These are phyloP conservation scores for Ustilago crameri DNA, from an alignment of 1,284 basidiomycete genomes.

Conservation along the genomic window DNA sequence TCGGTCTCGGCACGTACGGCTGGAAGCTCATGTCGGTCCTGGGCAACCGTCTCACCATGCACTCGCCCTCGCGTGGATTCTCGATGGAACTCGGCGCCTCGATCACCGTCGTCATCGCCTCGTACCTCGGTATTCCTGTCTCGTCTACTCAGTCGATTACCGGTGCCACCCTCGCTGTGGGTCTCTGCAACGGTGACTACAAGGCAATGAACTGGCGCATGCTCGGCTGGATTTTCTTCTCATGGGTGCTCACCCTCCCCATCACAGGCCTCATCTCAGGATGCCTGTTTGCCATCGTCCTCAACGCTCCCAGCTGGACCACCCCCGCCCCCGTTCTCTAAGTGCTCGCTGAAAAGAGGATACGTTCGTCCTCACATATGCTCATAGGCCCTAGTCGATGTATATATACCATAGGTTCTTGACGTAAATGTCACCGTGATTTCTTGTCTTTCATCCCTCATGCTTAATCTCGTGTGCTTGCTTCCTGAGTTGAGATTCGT, in stretches of 20 bases:
- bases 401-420: constrained; percentile 2
- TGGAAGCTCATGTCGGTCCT: constrained; percentile 49
- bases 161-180: constrained; percentile 45
- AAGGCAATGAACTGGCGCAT: constrained; percentile 43
- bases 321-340: constrained; percentile 33
- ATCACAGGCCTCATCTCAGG: constrained; percentile 47
- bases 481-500: too few species aligned
- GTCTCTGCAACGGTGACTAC: constrained; percentile 33
- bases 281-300: constrained; percentile 31
- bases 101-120: constrained; percentile 41
- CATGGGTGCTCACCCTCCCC: constrained; percentile 51
- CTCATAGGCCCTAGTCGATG: too few species aligned
- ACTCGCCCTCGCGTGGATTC: constrained; percentile 50
- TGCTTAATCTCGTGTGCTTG: too few species aligned
- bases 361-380: neutral
- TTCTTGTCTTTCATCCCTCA: too few species aligned
- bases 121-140: constrained; percentile 36
- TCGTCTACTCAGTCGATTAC: constrained; percentile 47
- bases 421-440: too few species aligned
- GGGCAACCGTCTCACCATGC: constrained; percentile 50
- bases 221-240: constrained; percentile 47
- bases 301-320: constrained; percentile 49
- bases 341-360: neutral
- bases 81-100: constrained; percentile 50
- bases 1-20: constrained; percentile 47